Evolutionary conservation across 176 grass and related monocot species (phyloP).

Genomic region (Eleusine coracana): DNA sequence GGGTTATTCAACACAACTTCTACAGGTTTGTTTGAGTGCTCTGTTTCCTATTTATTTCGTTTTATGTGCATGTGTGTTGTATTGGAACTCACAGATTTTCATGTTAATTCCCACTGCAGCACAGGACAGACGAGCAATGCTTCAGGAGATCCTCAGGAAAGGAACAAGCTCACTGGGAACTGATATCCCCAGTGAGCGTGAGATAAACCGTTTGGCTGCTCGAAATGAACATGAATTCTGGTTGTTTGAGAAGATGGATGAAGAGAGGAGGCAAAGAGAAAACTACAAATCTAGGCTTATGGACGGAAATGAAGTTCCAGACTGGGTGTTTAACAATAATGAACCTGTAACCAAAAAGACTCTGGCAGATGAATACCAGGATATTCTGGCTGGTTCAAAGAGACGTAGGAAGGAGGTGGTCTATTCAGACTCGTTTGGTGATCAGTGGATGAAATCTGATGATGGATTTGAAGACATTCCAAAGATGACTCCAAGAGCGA

Average conservation of each 20-base stretch:
- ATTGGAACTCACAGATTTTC: slow-evolving; percentile 26
- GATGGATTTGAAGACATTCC: slow-evolving; percentile 72
- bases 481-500: slow-evolving; percentile 66
- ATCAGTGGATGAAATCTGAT: slow-evolving; percentile 92
- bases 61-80: not conserved
- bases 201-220: slow-evolving; percentile 95
- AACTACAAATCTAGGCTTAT: slow-evolving; percentile 89
- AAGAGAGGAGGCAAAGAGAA: slow-evolving; percentile 90
- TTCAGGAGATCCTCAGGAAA: slow-evolving; percentile 95
- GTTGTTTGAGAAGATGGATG: slow-evolving; percentile 99
- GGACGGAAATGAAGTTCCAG: slow-evolving; percentile 88
- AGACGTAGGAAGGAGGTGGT: slow-evolving; percentile 91
- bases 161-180: slow-evolving; percentile 93
- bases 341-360: slow-evolving; percentile 51
- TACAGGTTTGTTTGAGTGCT: slow-evolving; percentile 61
- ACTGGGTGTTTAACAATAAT: slow-evolving; percentile 75
- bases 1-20: slow-evolving; percentile 97
- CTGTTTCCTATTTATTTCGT: slow-evolving; percentile 11
- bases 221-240: slow-evolving; percentile 89
- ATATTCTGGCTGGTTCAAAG: slow-evolving; percentile 58
- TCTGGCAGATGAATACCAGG: slow-evolving; percentile 38
- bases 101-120: slow-evolving; percentile 55
- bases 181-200: slow-evolving; percentile 94
- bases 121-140: slow-evolving; percentile 84
- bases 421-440: slow-evolving; percentile 79